Percentiles rank a stretch among this genome's conserved stretches.
These are phyloP conservation scores for Cladorrhinum samala DNA, from an alignment of 495 filamentous ascomycete genomes.

Conservation along the genomic window DNA sequence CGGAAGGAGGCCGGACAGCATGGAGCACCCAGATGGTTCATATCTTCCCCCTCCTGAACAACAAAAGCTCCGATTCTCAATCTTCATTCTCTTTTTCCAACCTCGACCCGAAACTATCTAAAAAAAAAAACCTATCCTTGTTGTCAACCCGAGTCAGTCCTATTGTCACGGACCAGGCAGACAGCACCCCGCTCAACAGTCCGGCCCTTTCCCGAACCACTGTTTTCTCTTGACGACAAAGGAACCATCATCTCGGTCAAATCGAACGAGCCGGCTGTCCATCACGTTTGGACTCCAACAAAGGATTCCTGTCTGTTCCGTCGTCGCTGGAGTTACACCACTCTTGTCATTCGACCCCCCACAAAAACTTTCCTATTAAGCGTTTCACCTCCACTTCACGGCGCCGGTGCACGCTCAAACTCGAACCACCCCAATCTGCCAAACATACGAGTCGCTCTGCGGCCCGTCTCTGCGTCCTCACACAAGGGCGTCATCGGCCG, in stretches of 20 bases:
- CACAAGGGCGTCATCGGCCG: background rate
- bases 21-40: no score
- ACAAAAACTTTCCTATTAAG: constrained; percentile 8
- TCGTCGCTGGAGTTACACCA: constrained; percentile 7
- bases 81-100: no score
- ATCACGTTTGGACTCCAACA: constrained; percentile 10
- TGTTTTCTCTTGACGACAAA: background rate
- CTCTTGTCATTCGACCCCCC: constrained; percentile 24
- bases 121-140: no score
- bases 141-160: constrained; percentile 17
- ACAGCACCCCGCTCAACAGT: constrained; percentile 7
- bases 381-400: constrained; percentile 22
- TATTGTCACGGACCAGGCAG: constrained; percentile 3
- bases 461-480: background rate
- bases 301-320: constrained; percentile 4
- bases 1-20: background rate
- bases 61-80: background rate
- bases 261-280: constrained; percentile 20
- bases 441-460: constrained; percentile 24
- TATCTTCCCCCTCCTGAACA: background rate
- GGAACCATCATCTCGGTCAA: background rate
- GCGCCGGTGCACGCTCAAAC: constrained; percentile 9
- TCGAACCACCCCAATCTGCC: constrained; percentile 22
- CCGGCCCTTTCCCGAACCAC: constrained; percentile 2
- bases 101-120: no score